Percentiles rank a stretch among this genome's conserved stretches.
Evolutionary conservation across 768 basidiomycete genomes (phyloP).

Genomic region (Gymnopilus junonius): DNA sequence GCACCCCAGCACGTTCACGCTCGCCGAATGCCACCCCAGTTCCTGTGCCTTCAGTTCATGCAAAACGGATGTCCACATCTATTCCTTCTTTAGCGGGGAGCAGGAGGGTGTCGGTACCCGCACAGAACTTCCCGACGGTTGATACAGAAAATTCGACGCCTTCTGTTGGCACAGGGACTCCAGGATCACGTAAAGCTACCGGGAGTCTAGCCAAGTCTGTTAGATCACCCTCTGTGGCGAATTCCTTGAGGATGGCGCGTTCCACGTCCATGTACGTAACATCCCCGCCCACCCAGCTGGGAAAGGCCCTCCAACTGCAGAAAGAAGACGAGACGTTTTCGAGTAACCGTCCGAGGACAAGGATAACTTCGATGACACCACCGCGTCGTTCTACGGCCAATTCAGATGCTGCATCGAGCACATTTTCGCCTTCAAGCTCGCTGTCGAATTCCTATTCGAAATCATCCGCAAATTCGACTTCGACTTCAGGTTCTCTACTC

Average conservation of each 20-base stretch:
- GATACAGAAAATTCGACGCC: slow-evolving; percentile 30
- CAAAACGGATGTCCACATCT: slow-evolving; percentile 43
- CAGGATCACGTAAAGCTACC: slow-evolving; percentile 19
- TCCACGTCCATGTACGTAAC: slow-evolving; percentile 29
- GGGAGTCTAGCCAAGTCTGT: slow-evolving; percentile 10
- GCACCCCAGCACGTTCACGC: slow-evolving; percentile 42
- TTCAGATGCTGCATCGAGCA: slow-evolving; percentile 14
- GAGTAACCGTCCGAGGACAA: slow-evolving; percentile 38
- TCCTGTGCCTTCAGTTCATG: slow-evolving; percentile 26
- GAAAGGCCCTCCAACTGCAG: slow-evolving; percentile 19
- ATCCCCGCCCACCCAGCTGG: slow-evolving; percentile 24
- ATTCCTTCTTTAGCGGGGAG: slow-evolving; percentile 41
- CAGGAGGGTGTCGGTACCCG: slow-evolving; percentile 45
- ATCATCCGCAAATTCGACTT: slow-evolving; percentile 21
- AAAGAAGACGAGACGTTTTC: slow-evolving; percentile 26
- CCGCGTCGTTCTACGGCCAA: slow-evolving; percentile 27
- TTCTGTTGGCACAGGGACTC: slow-evolving; percentile 24
- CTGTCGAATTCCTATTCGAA: slow-evolving; percentile 32
- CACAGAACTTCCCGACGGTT: slow-evolving; percentile 31
- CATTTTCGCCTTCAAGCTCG: slow-evolving; percentile 19
- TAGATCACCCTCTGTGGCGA: slow-evolving; percentile 25
- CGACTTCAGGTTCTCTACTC: slow-evolving; percentile 23
- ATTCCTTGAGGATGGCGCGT: slow-evolving; percentile 28
- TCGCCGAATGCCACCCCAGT: slow-evolving; percentile 59
- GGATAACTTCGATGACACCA: slow-evolving; percentile 51